Evolutionary conservation across 805 yeast genomes (phyloP), one percentile per base, ranked within the genome.

Genomic region (Candida piceae): DNA sequence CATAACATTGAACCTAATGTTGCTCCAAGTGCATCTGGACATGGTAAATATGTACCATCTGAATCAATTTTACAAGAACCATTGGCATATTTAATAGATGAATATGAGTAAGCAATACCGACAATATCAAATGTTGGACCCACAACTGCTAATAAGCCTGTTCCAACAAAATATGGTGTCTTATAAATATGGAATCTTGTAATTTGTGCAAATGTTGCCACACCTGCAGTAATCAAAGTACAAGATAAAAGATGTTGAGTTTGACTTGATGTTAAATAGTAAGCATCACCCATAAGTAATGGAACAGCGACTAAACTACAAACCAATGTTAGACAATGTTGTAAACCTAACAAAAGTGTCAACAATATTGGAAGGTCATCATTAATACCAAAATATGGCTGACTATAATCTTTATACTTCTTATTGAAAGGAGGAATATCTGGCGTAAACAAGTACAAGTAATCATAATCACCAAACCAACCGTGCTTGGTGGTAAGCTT

Each of bases 221-320:
- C 50, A 8, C 80, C 84, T 19, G 80, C 74, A 28, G 70, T 72
- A 37, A 84, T 81, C 46, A 82, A 66, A 11, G 79, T 67, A 5
- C 81, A 82, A 2, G 89, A 80, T 38, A 74, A 82, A 35, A 78
- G 63, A 48, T 74, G 79, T 36, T 81, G 78, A 29, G 70, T 64
- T 17, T 63, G 44, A 3, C 56, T 63, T 12, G 66, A 43, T 20
- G 61, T 60, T 26, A 84, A 64, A 54, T 80, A 70, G 5, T 84
- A 83, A 8, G 73, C 60, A 8, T 66, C 48, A 0, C 84, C 67
- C 40, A 84, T 80, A 41, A 84, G 63, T 40, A 84, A 58, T 2
- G 93, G 88, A 4, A 93, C 90, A 4, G 88, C 67, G 28, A 84
- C 81, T 32, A 85, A 74, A 44, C 94, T 90, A 18, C 89, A 90